Base-by-base conservation (phyloP, 2,329 filamentous ascomycete species). In the Hysterium pulicare region DNA sequence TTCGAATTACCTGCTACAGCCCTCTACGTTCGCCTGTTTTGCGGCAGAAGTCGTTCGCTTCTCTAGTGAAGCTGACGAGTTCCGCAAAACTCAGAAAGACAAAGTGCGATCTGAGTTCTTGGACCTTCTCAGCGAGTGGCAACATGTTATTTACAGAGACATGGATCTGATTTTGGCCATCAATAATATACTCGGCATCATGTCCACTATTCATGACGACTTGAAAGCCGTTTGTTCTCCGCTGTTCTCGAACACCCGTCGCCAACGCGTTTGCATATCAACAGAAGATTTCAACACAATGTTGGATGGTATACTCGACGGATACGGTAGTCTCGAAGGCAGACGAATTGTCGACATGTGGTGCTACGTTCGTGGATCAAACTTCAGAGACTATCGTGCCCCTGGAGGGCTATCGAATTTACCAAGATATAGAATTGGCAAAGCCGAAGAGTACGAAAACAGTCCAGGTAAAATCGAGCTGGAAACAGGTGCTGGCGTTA, bases 221-320 rank as follows among this genome's bases (percentile, higher is more conserved):
- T 67, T 56, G 58, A 58, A 51, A 33, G 40, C 47, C 0, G 64
- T 51, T 33, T 61, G 60, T 37, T 61, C 57, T 3, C 52, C 51
- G 13, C 65, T 67, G 33, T 51, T 67, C 7, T 48, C 51, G 2
- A 47, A 55, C 28, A 58, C 58, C 8, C 50, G 48, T 2, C 55
- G 57, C 13, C 57, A 61, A 41, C 38, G 17, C 9, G 47, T 65
- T 33, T 54, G 40, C 24, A 49, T 67, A 10, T 54, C 55, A 13
- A 52, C 67, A 0, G 54, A 58, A 3, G 60, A 73, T 5, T 81
- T 82, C 67, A 75, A 80, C 46, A 53, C 57, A 15, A 47, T 81
- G 5, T 72, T 86, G 5, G 66, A 72, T 33, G 77, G 75, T n/a
- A 66, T 82, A 7, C 72, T 78, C 2, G 69, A 74, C 21, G 65